A percentile compares a stretch with the other conserved stretches of the same genome.
phyloP scores from a whole-genome alignment of 495 filamentous ascomycete genomes.

The Aspergillus wentii region DNA sequence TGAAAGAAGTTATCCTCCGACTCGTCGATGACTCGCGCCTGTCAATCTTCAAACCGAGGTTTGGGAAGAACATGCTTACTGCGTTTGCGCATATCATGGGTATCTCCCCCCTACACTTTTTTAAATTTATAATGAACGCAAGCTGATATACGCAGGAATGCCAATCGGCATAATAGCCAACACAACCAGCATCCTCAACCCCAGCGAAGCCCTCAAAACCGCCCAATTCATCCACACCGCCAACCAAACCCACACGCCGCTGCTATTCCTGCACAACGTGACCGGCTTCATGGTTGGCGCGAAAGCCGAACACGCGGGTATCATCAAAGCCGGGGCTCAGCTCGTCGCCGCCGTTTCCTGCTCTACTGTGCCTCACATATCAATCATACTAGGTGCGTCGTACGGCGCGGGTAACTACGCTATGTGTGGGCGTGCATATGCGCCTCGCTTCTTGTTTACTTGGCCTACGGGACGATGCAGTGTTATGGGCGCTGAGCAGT shows the following conservation, averaged over 20 bases:
- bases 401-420: constrained; percentile 33
- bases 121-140: too few species aligned
- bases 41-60: constrained; percentile 24
- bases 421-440: constrained; percentile 28
- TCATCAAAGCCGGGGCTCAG: constrained; percentile 28
- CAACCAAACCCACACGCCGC: constrained; percentile 21
- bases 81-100: constrained; percentile 27
- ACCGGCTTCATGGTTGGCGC: constrained; percentile 33
- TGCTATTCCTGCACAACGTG: constrained; percentile 31
- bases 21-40: constrained; percentile 25
- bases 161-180: constrained; percentile 28
- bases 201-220: constrained; percentile 22
- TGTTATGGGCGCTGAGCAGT: constrained; percentile 29
- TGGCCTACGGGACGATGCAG: constrained; percentile 30
- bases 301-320: constrained; percentile 26
- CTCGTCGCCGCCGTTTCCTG: constrained; percentile 27
- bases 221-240: constrained; percentile 27
- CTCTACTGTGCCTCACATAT: constrained; percentile 27
- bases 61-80: constrained; percentile 23
- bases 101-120: too few species aligned
- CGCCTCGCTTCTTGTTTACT: constrained; percentile 25
- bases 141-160: constrained; percentile 9
- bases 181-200: constrained; percentile 23
- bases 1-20: constrained; percentile 24
- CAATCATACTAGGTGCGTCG: constrained; percentile 26